These are phyloP conservation scores for Fusarium lyarnte DNA, from an alignment of 2,329 filamentous ascomycete species.

Conservation along the genomic window DNA sequence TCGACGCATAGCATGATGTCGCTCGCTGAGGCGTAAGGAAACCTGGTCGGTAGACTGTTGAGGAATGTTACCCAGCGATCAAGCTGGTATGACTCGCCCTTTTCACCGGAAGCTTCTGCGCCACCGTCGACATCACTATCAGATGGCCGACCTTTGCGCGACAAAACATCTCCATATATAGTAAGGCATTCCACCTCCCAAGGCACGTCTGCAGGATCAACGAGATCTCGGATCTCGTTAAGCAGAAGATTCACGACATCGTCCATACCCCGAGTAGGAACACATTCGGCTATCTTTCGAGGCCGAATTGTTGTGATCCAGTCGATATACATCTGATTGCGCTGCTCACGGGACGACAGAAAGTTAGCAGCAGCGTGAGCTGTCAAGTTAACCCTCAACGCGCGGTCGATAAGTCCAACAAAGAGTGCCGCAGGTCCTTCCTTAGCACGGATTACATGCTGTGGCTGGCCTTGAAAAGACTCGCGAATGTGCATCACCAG, in stretches of 20 bases:
- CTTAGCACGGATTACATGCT: constrained; percentile 87
- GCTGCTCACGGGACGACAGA: constrained; percentile 86
- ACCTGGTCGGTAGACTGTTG: constrained; percentile 72
- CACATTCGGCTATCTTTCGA: constrained; percentile 70
- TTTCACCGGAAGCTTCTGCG: constrained; percentile 58
- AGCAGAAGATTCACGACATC: constrained; percentile 71
- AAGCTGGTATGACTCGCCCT: constrained; percentile 61
- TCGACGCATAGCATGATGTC: constrained; percentile 82
- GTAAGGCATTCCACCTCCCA: constrained; percentile 72
- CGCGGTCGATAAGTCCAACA: constrained; percentile 83
- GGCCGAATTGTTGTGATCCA: constrained; percentile 76
- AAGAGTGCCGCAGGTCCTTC: constrained; percentile 90
- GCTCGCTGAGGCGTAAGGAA: constrained; percentile 76
- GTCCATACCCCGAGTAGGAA: constrained; percentile 72
- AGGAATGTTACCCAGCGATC: constrained; percentile 83
- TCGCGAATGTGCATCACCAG: constrained; percentile 84
- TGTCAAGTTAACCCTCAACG: constrained; percentile 90
- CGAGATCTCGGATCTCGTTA: constrained; percentile 73
- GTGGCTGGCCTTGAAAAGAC: constrained; percentile 85
- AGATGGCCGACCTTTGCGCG: constrained; percentile 56
- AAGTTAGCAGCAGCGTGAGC: constrained; percentile 95
- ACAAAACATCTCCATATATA: constrained; percentile 66
- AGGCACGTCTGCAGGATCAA: constrained; percentile 73
- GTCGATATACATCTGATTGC: constrained; percentile 95
- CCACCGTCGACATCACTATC: constrained; percentile 39